Conservation (phyloP, 1,284 basidiomycete species). For the Heterobasidion irregulare region DNA sequence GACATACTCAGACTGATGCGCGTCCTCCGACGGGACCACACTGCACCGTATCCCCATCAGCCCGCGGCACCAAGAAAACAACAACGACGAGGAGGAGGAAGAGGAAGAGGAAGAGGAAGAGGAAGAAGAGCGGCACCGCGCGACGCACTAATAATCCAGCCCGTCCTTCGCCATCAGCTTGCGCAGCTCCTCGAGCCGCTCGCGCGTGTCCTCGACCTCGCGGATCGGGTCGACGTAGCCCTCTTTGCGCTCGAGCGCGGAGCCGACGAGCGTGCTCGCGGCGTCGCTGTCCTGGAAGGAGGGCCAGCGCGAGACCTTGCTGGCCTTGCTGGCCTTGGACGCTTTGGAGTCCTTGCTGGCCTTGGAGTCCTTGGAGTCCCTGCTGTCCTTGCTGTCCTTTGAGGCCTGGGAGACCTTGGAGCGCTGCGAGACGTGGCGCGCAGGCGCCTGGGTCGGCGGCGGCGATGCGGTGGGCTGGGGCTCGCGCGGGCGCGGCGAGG, state of each 20-base stretch:
- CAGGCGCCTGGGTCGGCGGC: too few relatives aligned
- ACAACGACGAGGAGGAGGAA: too few relatives aligned
- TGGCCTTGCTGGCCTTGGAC: constrained; percentile 4
- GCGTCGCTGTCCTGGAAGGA: constrained; percentile 41
- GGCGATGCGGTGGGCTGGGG: too few relatives aligned
- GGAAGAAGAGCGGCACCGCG: too few relatives aligned
- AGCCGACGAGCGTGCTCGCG: constrained; percentile 63
- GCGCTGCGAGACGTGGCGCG: constrained; percentile 24
- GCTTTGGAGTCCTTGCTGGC: constrained; percentile 9
- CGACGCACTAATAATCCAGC: constrained; percentile 80
- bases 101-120: too few relatives aligned
- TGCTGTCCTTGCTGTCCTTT: constrained; percentile 8
- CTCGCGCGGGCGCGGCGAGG: constrained; percentile 23
- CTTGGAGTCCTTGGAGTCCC: constrained; percentile 4
- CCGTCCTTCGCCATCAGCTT: constrained; percentile 65
- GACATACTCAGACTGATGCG: constrained; percentile 86
- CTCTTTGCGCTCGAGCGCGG: constrained; percentile 58
- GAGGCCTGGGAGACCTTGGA: constrained; percentile 16
- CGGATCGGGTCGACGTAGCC: constrained; percentile 49
- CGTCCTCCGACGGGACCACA: constrained; percentile 77
- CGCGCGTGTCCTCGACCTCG: constrained; percentile 46
- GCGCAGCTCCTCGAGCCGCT: constrained; percentile 59
- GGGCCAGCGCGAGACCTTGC: background rate
- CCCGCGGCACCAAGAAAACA: background rate
- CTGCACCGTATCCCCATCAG: constrained; percentile 25